Percentiles rank a stretch among this genome's conserved stretches.
Evolutionary conservation across 495 filamentous ascomycete genomes (phyloP).

Genomic region (Cercophora sp.): DNA sequence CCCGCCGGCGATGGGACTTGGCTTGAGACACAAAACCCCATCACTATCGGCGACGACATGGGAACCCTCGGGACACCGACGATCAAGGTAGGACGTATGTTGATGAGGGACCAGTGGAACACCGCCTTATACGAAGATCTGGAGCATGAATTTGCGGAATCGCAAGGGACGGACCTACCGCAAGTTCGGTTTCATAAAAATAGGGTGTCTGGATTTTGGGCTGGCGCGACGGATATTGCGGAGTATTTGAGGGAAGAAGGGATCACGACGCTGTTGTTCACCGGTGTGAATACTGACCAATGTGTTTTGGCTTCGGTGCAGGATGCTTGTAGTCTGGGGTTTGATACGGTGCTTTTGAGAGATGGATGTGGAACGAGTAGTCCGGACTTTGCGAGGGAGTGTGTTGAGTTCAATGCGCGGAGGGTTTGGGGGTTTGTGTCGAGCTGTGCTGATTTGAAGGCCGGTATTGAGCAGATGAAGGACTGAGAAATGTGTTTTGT

Average conservation of each 20-base stretch:
- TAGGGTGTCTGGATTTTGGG: slow-evolving; percentile 4
- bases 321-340: slow-evolving; percentile 5
- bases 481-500: no score
- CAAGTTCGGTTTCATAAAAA: neutral
- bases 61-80: neutral
- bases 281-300: slow-evolving; percentile 8
- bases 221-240: neutral
- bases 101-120: slow-evolving; percentile 9
- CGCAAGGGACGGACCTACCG: neutral
- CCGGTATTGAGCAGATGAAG: no score
- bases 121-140: neutral
- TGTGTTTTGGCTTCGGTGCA: slow-evolving; percentile 5
- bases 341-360: neutral
- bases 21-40: neutral
- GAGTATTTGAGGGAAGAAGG: neutral
- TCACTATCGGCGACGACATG: neutral
- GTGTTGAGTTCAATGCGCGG: neutral
- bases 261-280: slow-evolving; percentile 6
- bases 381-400: neutral
- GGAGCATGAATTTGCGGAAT: neutral
- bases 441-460: neutral
- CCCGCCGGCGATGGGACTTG: neutral
- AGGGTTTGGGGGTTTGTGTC: slow-evolving; percentile 5
- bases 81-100: neutral
- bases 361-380: slow-evolving; percentile 4